Conservation (phyloP, 2,329 filamentous ascomycete species). For the Macrophomina tecta region DNA sequence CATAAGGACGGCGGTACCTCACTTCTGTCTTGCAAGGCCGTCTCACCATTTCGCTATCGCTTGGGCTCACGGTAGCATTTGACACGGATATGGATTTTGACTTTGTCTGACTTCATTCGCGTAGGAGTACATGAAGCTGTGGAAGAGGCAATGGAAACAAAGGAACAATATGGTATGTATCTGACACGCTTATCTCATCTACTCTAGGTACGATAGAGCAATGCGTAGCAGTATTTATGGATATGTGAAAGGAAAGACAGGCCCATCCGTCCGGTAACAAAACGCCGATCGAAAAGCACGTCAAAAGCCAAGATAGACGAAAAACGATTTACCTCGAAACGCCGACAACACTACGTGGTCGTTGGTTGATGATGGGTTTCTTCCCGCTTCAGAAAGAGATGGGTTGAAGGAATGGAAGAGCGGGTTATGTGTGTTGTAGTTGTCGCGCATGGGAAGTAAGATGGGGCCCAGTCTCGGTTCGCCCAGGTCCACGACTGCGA, state of each 20-base stretch:
- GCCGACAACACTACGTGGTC: slow-evolving; percentile 6
- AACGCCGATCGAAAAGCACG: not conserved
- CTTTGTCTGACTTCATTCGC: not conserved
- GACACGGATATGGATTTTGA: not conserved
- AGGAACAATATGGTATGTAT: too few relatives aligned
- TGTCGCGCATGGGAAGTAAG: slow-evolving; percentile 18
- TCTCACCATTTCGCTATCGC: too few relatives aligned
- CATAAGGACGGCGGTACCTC: too few relatives aligned
- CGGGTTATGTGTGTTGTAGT: not conserved
- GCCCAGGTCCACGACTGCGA: slow-evolving; percentile 23
- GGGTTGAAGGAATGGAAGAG: not conserved
- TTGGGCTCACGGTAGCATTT: too few relatives aligned
- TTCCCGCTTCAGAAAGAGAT: not conserved
- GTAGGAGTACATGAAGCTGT: not conserved
- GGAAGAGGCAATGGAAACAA: too few relatives aligned
- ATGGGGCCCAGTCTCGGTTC: slow-evolving; percentile 9
- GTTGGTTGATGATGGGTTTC: not conserved
- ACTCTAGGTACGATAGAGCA: slow-evolving; percentile 19
- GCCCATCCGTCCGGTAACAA: not conserved
- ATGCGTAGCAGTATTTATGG: not conserved
- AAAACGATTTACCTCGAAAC: slow-evolving; percentile 20
- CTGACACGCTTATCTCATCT: slow-evolving; percentile 5
- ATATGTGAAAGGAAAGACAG: not conserved
- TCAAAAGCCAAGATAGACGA: not conserved
- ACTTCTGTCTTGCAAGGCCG: too few relatives aligned